Base-by-base conservation (phyloP, 2,329 filamentous ascomycete species). In the Scytalidium lignicola region DNA sequence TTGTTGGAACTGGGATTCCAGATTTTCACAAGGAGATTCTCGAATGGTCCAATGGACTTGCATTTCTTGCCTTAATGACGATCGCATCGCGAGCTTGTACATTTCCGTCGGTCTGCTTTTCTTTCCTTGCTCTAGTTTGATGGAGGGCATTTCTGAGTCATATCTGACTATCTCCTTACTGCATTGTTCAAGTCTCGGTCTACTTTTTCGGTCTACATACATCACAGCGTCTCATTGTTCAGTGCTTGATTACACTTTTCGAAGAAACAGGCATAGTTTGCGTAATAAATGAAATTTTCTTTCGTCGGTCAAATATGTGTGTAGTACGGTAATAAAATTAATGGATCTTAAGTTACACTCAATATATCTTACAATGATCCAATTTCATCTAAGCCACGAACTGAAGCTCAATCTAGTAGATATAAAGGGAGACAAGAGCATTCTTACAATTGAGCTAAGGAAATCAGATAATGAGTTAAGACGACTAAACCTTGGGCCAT, bases 201-300 rank as follows among this genome's bases (percentile, higher is more conserved):
- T 37, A 37, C 43, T 46, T 19, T 20, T 44, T 22, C 21, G 42
- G 29, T 12, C 20, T 37, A n/a, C 32, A 17, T 37, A 37, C 32
- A 37, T 37, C 32, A 37, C 32, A 37, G 32, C 32, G n/a, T 37
- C 32, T 37, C 32, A 37, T 37, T 37, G 32, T 17, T 17, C n/a
- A 17, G 12, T 37, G 10, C 32, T 37, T 17, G 32, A 37, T 37
- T 37, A 17, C 32, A 47, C 41, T 40, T 40, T 39, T 45, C 46
- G 42, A 41, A 26, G 18, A 47, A 47, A 44, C 47, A 23, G 50
- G 53, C 47, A 54, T 55, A 54, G 50, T 55, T 48, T 52, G 50
- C 55, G 46, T 57, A 57, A 57, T 57, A 51, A 54, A 55, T 47
- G 49, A 47, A 37, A n/a, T 13, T 37, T n/a, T 37, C 32, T 17